Base-by-base conservation (phyloP, 805 yeast genomes). In the Saturnispora gosingensis region DNA sequence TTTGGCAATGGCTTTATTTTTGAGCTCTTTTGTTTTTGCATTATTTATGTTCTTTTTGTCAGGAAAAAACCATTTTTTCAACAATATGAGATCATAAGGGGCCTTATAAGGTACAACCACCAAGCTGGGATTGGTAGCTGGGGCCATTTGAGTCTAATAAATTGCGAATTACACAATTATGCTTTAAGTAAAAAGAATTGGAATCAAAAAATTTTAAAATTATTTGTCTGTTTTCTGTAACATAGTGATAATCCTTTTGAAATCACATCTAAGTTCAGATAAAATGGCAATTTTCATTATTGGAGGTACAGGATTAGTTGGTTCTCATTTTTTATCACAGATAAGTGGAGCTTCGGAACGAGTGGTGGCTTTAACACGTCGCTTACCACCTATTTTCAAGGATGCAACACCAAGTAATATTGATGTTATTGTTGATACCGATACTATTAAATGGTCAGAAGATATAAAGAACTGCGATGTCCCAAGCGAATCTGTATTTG, bases 241-340 rank as follows among this genome's bases (percentile, higher is more conserved):
- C 3, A 20, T 9, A 35, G 11, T 10, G 11, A 40, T 5, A 2
- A 2, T 11, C 13, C 7, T n/a, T 16, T 8, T 27, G 13, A 36
- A 46, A 25, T 3, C 22, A 15, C 2, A 25, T 34, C 20, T 13
- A 16, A 16, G 25, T 13, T 7, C 16, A 15, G 13, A 13, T 16
- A 25, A 44, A 8, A 53, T 53, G 55, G 54, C 61, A 20, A 46
- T 46, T 49, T 67, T 76, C 43, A 60, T 75, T 15, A 65, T 86
- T 43, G 96, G 96, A 2, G 76, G 89, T 28, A 88, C 96, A 1
- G 96, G 96, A 2, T 68, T 87, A 20, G 82, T 84, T 51, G 97
- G 96, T 8, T 58, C 72, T 24, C 73, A 70, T 24, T 74, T 86
- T 53, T 62, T 86, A 50, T 74, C 71, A 50, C 66, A 66, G 25